Percentiles rank a stretch among this genome's conserved stretches.
These are phyloP conservation scores for Termitomyces sp. DNA, from an alignment of 768 basidiomycete species.

Conservation along the genomic window DNA sequence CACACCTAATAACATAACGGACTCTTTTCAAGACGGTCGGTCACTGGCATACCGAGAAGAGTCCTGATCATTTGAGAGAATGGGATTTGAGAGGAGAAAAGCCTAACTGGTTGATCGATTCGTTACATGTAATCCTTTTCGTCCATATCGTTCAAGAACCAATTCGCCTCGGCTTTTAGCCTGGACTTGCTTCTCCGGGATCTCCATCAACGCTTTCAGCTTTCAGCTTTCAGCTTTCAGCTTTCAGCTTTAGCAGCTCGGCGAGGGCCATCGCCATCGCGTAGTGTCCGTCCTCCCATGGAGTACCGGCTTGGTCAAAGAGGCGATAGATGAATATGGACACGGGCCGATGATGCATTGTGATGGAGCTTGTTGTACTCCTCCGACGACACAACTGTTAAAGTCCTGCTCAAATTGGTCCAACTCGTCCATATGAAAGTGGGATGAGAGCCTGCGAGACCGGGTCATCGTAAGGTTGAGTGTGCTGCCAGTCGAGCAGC, in stretches of 20 bases:
- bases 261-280: background rate
- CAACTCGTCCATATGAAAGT: background rate
- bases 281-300: background rate
- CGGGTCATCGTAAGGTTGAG: background rate
- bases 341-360: background rate
- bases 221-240: too few relatives aligned
- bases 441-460: background rate
- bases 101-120: too few relatives aligned
- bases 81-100: too few relatives aligned
- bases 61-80: too few relatives aligned
- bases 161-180: background rate
- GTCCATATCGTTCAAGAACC: background rate
- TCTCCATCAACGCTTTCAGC: background rate
- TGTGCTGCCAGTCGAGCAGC: background rate
- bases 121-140: background rate
- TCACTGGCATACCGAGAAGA: too few relatives aligned
- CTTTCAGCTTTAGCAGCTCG: background rate
- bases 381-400: background rate
- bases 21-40: too few relatives aligned
- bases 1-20: too few relatives aligned
- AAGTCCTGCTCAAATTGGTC: background rate
- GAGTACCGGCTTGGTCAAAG: background rate
- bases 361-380: constrained; percentile 1
- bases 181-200: background rate
- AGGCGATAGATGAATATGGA: background rate